These are phyloP conservation scores for Blastocystis sp. DNA, from an alignment of 352 stramenopile species.

Conservation along the genomic window DNA sequence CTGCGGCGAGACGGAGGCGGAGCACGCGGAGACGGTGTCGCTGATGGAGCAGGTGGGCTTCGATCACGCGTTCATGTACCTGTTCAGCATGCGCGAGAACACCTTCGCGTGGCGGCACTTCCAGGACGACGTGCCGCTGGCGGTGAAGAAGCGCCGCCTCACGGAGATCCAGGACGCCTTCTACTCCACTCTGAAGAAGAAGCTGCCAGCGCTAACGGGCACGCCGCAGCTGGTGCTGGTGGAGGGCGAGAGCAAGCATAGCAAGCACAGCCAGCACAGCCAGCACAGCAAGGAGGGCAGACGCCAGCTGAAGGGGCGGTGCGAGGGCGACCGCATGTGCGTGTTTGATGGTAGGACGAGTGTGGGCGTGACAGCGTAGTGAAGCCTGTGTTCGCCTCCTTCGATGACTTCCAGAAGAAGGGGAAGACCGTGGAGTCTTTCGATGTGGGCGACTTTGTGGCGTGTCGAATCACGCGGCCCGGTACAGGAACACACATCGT, in stretches of 20 bases:
- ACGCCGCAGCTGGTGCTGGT: constrained; percentile 90
- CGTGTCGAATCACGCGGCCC: constrained; percentile 10
- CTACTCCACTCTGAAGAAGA: constrained; percentile 82
- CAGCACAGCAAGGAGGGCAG: constrained; percentile 72
- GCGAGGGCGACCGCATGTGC: constrained; percentile 77
- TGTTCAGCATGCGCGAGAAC: constrained; percentile 89
- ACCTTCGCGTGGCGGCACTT: constrained; percentile 47
- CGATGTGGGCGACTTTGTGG: constrained; percentile 39
- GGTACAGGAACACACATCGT: constrained; percentile 56
- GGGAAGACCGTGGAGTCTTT: constrained; percentile 71
- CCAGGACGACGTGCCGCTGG: constrained; percentile 87
- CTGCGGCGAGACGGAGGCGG: constrained; percentile 94
- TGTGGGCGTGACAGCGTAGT: background rate
- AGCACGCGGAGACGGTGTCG: constrained; percentile 88
- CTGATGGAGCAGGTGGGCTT: constrained; percentile 85
- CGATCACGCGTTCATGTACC: constrained; percentile 98
- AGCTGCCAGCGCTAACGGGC: constrained; percentile 87
- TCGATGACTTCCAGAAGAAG: background rate
- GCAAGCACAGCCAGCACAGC: too few species aligned
- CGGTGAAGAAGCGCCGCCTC: constrained; percentile 89
- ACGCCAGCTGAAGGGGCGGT: constrained; percentile 81
- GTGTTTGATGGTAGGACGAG: constrained; percentile 62
- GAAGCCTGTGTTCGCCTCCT: constrained; percentile 18
- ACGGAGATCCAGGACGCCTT: constrained; percentile 92
- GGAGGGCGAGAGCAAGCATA: constrained; percentile 80